phyloP scores from a whole-genome alignment of 192 early-diverging fungal genomes.

The Gryganskiella cystojenkinii region DNA sequence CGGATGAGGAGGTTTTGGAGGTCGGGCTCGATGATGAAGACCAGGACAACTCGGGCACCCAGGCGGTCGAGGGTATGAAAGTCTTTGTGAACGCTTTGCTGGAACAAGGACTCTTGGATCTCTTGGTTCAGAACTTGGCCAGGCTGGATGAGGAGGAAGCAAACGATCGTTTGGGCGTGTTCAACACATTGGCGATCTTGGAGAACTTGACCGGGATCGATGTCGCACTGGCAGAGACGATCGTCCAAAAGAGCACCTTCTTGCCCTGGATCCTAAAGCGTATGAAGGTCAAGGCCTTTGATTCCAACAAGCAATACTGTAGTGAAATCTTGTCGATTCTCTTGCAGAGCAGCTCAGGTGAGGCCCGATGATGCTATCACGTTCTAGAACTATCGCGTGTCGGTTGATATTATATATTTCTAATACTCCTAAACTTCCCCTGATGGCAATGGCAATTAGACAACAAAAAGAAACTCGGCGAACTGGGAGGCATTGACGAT shows the following conservation, averaged over 20 bases:
- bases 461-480: conserved; percentile 60
- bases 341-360: conserved; percentile 73
- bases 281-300: conserved; percentile 70
- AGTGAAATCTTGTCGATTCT: conserved; percentile 89
- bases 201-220: conserved; percentile 90
- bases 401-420: neutral
- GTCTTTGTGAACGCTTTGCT: conserved; percentile 76
- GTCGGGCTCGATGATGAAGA: conserved; percentile 69
- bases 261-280: conserved; percentile 81
- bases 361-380: conserved; percentile 29
- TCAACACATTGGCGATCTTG: conserved; percentile 84
- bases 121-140: conserved; percentile 83
- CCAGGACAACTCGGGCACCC: conserved; percentile 64
- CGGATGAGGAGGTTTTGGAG: conserved; percentile 86
- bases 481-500: conserved; percentile 70
- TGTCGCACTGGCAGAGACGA: conserved; percentile 67
- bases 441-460: no score
- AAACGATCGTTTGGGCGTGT: conserved; percentile 88
- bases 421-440: conserved; percentile 1
- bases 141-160: conserved; percentile 80
- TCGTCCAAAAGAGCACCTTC: conserved; percentile 73
- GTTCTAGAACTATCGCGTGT: neutral
- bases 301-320: conserved; percentile 89
- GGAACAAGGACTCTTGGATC: conserved; percentile 73
- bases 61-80: conserved; percentile 65